Percentiles rank a stretch among this genome's conserved stretches.
These are phyloP conservation scores for Ceratocystis lukuohia DNA, from an alignment of 2,329 filamentous ascomycete genomes.

Conservation along the genomic window DNA sequence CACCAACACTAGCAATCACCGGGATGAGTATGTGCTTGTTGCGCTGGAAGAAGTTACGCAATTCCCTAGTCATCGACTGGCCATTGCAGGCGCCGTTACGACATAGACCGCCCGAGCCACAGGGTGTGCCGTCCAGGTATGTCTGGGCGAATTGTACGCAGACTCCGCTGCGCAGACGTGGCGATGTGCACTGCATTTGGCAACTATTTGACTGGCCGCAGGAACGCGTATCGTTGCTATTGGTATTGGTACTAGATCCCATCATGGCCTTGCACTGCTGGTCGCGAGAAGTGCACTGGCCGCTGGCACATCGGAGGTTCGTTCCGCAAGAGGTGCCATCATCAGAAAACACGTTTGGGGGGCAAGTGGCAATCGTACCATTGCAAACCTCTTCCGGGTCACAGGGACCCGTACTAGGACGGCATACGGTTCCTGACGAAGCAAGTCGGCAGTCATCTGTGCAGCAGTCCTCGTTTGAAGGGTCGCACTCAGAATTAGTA, in stretches of 20 bases:
- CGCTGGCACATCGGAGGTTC: constrained; percentile 67
- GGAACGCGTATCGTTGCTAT: constrained; percentile 66
- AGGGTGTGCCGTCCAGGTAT: constrained; percentile 83
- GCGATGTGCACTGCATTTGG: constrained; percentile 60
- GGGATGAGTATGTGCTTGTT: constrained; percentile 77
- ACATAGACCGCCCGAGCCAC: constrained; percentile 67
- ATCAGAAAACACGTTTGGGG: constrained; percentile 51
- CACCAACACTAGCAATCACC: constrained; percentile 56
- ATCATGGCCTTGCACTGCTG: constrained; percentile 78
- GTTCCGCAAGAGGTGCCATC: constrained; percentile 61
- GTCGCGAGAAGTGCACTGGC: constrained; percentile 87
- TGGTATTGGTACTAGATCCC: constrained; percentile 56
- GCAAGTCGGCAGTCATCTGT: constrained; percentile 52
- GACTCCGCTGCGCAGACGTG: constrained; percentile 48
- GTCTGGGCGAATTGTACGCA: constrained; percentile 76
- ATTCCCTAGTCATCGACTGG: constrained; percentile 53
- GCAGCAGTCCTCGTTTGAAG: constrained; percentile 72
- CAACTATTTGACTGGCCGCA: constrained; percentile 53
- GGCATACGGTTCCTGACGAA: constrained; percentile 58
- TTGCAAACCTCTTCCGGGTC: constrained; percentile 76
- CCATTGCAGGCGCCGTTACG: constrained; percentile 65
- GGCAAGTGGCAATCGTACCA: constrained; percentile 60
- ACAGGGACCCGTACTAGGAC: constrained; percentile 63
- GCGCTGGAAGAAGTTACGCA: constrained; percentile 59
- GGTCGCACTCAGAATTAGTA: constrained; percentile 61